Percentiles rank a stretch among this genome's conserved stretches.
phyloP scores from a whole-genome alignment of 2,329 filamentous ascomycete species.

The Cyphellophora europaea region DNA sequence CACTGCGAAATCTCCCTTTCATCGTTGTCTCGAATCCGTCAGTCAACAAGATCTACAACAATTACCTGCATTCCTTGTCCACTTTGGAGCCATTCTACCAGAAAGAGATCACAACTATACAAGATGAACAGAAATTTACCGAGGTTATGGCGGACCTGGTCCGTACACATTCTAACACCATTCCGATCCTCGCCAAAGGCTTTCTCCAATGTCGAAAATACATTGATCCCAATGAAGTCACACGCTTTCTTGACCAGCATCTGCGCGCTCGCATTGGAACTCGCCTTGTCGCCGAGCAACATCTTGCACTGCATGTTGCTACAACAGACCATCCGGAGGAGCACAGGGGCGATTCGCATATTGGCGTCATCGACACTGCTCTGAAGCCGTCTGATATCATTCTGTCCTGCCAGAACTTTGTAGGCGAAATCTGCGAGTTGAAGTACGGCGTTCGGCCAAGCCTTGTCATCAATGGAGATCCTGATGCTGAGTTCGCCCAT shows the following conservation, averaged over 20 bases:
- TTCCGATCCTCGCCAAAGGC: slow-evolving; percentile 80
- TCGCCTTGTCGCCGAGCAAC: slow-evolving; percentile 87
- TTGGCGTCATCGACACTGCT: slow-evolving; percentile 90
- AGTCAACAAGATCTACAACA: slow-evolving; percentile 87
- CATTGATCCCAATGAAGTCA: slow-evolving; percentile 74
- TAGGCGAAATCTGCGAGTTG: slow-evolving; percentile 92
- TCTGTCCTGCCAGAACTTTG: slow-evolving; percentile 76
- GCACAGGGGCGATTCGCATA: slow-evolving; percentile 70
- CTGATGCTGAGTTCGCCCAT: slow-evolving; percentile 81
- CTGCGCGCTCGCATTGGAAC: slow-evolving; percentile 90
- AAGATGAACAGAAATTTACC: slow-evolving; percentile 86
- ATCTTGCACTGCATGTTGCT: slow-evolving; percentile 77
- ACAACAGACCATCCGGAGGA: too few relatives aligned
- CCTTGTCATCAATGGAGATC: slow-evolving; percentile 73
- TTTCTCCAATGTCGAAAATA: slow-evolving; percentile 92
- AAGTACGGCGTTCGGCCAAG: slow-evolving; percentile 84
- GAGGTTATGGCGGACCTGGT: slow-evolving; percentile 93
- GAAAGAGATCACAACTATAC: slow-evolving; percentile 61
- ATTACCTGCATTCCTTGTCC: slow-evolving; percentile 87
- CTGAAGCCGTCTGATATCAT: slow-evolving; percentile 74
- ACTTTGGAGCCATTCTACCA: slow-evolving; percentile 79
- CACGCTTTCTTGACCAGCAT: slow-evolving; percentile 85
- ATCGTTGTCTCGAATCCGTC: slow-evolving; percentile 98
- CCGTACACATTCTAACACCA: slow-evolving; percentile 87
- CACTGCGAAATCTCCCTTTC: slow-evolving; percentile 85